Evolutionary conservation across 306 rosid genomes (phyloP).

Genomic region (Oxytropis ochrocephala): DNA sequence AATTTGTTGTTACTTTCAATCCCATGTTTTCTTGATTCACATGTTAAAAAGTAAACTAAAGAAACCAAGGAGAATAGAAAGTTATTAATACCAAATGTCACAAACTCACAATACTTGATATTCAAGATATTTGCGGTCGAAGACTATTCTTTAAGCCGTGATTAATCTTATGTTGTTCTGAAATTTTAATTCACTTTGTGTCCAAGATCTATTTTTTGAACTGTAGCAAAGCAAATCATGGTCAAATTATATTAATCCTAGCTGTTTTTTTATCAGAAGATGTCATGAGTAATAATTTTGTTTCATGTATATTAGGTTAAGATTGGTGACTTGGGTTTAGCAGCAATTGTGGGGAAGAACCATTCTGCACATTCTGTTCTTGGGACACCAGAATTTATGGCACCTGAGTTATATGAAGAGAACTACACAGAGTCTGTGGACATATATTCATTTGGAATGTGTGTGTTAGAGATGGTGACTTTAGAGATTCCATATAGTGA

Average conservation of each 20-base stretch:
- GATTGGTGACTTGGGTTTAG: conserved; percentile 92
- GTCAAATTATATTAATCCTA: not conserved
- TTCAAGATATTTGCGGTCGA: too few relatives aligned
- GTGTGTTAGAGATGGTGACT: conserved; percentile 81
- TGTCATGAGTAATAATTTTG: not conserved
- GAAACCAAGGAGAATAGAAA: not conserved
- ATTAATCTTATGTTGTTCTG: not conserved
- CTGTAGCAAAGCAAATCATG: not conserved
- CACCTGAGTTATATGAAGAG: conserved; percentile 84
- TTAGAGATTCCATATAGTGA: conserved; percentile 80
- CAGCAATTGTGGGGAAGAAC: conserved; percentile 74
- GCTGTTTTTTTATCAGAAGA: not conserved
- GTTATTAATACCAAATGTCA: too few relatives aligned
- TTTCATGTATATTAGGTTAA: conserved; percentile 48
- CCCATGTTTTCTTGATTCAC: not conserved
- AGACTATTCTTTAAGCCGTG: too few relatives aligned
- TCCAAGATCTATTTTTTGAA: not conserved
- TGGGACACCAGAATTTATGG: conserved; percentile 91
- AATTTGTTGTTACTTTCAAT: not conserved
- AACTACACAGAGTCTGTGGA: conserved; percentile 77
- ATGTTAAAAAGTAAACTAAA: not conserved
- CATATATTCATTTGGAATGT: conserved; percentile 90
- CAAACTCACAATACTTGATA: too few relatives aligned
- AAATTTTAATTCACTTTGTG: not conserved
- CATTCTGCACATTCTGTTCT: conserved; percentile 77